These are phyloP conservation scores for Clarireedia monteithiana DNA, from an alignment of 2,329 filamentous ascomycete species.

Conservation along the genomic window DNA sequence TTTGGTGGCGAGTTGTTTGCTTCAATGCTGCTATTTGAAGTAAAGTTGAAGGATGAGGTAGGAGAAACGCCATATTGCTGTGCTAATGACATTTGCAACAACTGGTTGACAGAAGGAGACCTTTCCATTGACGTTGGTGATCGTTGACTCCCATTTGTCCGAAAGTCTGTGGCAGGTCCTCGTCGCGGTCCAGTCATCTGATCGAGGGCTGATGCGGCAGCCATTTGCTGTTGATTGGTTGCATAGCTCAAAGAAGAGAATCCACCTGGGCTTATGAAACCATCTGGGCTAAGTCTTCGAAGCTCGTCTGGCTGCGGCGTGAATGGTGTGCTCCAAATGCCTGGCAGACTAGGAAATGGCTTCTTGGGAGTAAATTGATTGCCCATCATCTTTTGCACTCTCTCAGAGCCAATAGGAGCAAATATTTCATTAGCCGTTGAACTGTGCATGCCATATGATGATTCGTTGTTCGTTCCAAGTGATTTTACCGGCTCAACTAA, in stretches of 20 bases:
- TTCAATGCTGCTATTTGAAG: slow-evolving; percentile 44
- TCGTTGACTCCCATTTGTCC: slow-evolving; percentile 2
- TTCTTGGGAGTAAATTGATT: slow-evolving; percentile 24
- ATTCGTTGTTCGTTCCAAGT: slow-evolving; percentile 33
- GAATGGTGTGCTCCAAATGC: slow-evolving; percentile 38
- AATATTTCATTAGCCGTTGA: slow-evolving; percentile 44
- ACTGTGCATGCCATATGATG: slow-evolving; percentile 49
- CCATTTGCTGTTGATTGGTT: slow-evolving; percentile 17
- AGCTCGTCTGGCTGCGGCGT: slow-evolving; percentile 35
- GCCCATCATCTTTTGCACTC: slow-evolving; percentile 26
- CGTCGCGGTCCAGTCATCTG: slow-evolving; percentile 15
- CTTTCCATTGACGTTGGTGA: slow-evolving; percentile 11
- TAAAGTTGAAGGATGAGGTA: slow-evolving; percentile 33
- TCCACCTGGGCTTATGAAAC: slow-evolving; percentile 25
- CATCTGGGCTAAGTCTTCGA: slow-evolving; percentile 31
- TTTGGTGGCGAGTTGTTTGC: slow-evolving; percentile 33
- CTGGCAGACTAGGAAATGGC: slow-evolving; percentile 31
- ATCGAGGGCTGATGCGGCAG: slow-evolving; percentile 22
- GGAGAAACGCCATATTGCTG: slow-evolving; percentile 17
- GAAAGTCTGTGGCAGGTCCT: slow-evolving; percentile 12
- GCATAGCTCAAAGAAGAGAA: slow-evolving; percentile 27
- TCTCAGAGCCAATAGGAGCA: slow-evolving; percentile 32
- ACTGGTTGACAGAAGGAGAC: slow-evolving; percentile 16
- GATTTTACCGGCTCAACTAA: slow-evolving; percentile 35
- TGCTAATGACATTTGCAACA: slow-evolving; percentile 20